Conservation (phyloP, 148 eudicot genomes). For the Fagopyrum tataricum region DNA sequence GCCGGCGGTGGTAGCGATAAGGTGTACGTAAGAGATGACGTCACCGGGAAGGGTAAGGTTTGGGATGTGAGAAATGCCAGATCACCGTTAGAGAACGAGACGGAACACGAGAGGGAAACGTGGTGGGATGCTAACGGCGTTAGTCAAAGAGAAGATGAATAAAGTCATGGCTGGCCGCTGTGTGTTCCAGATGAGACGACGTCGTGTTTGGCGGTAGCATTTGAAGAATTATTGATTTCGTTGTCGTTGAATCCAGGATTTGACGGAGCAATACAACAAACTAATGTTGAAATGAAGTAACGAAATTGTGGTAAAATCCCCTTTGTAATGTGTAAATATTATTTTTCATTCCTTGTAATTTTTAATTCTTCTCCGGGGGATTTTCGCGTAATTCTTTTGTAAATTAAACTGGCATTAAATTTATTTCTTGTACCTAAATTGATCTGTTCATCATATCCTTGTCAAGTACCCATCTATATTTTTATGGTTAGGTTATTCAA, state of each 20-base stretch:
- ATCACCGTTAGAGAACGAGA: slow-evolving; percentile 27
- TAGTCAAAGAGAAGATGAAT: slow-evolving; percentile 1
- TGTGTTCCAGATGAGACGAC: not conserved
- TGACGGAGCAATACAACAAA: not conserved
- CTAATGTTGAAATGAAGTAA: not conserved
- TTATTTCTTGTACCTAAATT: not conserved
- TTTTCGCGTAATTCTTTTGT: not conserved
- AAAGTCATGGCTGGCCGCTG: not conserved
- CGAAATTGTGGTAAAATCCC: not conserved
- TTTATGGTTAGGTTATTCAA: too few species aligned
- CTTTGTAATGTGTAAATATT: not conserved
- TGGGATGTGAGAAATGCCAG: slow-evolving; percentile 50
- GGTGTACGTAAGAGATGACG: slow-evolving; percentile 37
- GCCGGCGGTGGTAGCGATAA: slow-evolving; percentile 38
- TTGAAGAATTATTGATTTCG: not conserved
- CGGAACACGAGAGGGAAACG: slow-evolving; percentile 20
- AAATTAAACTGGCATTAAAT: not conserved
- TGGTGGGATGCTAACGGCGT: slow-evolving; percentile 1
- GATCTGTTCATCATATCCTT: too few species aligned
- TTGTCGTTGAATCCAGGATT: not conserved
- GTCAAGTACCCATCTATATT: too few species aligned
- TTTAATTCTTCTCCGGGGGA: not conserved
- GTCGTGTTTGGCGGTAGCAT: not conserved
- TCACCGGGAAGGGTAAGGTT: slow-evolving; percentile 26
- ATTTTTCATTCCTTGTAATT: not conserved